Evolutionary conservation across 2,329 filamentous ascomycete species (phyloP).

Genomic region (Arthrinium phaeospermum): DNA sequence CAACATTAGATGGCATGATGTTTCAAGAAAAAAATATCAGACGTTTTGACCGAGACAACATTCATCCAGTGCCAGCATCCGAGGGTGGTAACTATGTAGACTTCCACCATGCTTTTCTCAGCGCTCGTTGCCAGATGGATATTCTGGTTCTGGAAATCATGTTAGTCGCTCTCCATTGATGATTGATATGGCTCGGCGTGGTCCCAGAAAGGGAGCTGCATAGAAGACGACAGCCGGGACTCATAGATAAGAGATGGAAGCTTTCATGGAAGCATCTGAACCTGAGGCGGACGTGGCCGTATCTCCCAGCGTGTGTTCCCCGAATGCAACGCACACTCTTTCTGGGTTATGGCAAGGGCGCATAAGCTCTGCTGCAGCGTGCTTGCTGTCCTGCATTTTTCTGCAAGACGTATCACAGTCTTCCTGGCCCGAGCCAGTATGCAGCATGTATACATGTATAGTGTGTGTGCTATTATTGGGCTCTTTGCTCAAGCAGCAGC

Average conservation of each 20-base stretch:
- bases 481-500: slow-evolving; percentile 1
- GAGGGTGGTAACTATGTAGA: not conserved
- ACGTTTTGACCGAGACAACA: not conserved
- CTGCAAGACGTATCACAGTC: slow-evolving; percentile 19
- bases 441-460: not conserved
- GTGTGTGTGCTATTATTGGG: not conserved
- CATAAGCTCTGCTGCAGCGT: slow-evolving; percentile 16
- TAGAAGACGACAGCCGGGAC: slow-evolving; percentile 34
- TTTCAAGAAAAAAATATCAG: slow-evolving; percentile 3
- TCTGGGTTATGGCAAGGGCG: not conserved
- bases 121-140: not conserved
- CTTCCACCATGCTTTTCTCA: not conserved
- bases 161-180: not conserved
- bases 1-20: slow-evolving; percentile 4
- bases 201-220: slow-evolving; percentile 41
- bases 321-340: slow-evolving; percentile 3
- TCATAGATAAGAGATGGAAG: slow-evolving; percentile 41
- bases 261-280: slow-evolving; percentile 35
- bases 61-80: not conserved
- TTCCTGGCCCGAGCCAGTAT: not conserved
- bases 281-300: slow-evolving; percentile 20
- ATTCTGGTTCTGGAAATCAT: not conserved
- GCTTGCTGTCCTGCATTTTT: slow-evolving; percentile 8
- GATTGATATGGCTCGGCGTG: slow-evolving; percentile 27
- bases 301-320: not conserved